These are phyloP conservation scores for Pseudoneurospora amorphoporcata DNA, from an alignment of 495 filamentous ascomycete species.

Conservation along the genomic window DNA sequence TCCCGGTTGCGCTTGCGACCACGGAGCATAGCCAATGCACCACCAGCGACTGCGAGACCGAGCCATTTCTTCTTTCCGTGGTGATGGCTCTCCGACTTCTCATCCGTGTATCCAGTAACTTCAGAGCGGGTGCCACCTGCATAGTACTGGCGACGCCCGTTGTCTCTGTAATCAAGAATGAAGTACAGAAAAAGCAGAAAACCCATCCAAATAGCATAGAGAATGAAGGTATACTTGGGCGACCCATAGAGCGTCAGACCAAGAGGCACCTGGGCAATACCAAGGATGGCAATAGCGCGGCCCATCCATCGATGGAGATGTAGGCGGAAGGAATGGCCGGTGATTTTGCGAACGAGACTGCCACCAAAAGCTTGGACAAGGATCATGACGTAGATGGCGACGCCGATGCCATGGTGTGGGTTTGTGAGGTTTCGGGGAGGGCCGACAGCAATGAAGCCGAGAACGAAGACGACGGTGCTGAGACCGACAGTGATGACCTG, in stretches of 20 bases:
- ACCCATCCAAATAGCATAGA: conserved; percentile 66
- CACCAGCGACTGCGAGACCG: conserved; percentile 48
- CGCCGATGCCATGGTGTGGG: conserved; percentile 88
- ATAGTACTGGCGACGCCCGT: conserved; percentile 19
- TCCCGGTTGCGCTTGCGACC: conserved; percentile 32
- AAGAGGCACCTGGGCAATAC: conserved; percentile 76
- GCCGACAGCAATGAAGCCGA: conserved; percentile 74
- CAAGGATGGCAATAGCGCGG: conserved; percentile 62
- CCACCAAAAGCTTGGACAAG: conserved; percentile 74
- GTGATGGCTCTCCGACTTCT: conserved; percentile 14
- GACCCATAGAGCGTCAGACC: conserved; percentile 90
- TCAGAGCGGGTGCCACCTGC: not conserved
- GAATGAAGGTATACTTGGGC: conserved; percentile 70
- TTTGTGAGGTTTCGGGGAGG: conserved; percentile 71
- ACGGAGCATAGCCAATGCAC: conserved; percentile 46
- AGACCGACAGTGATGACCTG: conserved; percentile 69
- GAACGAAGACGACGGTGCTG: conserved; percentile 59
- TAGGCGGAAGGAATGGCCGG: conserved; percentile 50
- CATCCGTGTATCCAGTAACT: conserved; percentile 15
- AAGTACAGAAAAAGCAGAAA: conserved; percentile 61
- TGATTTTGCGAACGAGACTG: conserved; percentile 53
- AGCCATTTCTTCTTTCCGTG: conserved; percentile 40
- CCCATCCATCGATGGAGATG: conserved; percentile 89
- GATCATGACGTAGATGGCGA: conserved; percentile 79
- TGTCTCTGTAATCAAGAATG: conserved; percentile 56